A percentile compares a stretch with the other conserved stretches of the same genome.
Conservation (phyloP, 1,284 basidiomycete genomes). For the Melampsora americana region DNA sequence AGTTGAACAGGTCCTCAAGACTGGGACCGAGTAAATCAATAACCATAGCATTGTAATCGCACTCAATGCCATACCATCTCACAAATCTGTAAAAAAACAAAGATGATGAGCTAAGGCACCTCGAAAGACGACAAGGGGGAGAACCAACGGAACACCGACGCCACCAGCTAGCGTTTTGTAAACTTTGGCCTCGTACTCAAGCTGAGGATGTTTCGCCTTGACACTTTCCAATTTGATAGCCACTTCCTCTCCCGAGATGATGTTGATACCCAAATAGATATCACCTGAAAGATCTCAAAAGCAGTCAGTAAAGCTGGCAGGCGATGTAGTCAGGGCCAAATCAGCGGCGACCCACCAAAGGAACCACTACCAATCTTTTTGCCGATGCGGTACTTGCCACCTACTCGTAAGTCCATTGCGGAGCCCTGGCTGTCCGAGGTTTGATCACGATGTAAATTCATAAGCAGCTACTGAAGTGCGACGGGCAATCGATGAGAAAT, state of each 20-base stretch:
- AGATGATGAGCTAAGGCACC: not conserved
- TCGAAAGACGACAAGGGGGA: slow-evolving; percentile 38
- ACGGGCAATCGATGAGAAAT: too few relatives aligned
- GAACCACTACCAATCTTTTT: slow-evolving; percentile 99
- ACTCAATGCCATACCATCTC: slow-evolving; percentile 96
- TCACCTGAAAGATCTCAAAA: slow-evolving; percentile 65
- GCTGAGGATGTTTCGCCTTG: slow-evolving; percentile 99
- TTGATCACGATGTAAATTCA: not conserved
- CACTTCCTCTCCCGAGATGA: slow-evolving; percentile 99
- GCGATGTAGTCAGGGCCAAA: slow-evolving; percentile 23
- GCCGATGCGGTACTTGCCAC: slow-evolving; percentile 95
- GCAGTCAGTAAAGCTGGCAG: not conserved
- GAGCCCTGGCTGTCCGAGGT: not conserved
- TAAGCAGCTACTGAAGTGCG: too few relatives aligned
- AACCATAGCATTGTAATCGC: slow-evolving; percentile 99
- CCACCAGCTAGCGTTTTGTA: slow-evolving; percentile 55
- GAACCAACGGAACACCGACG: slow-evolving; percentile 70
- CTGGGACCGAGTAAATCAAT: slow-evolving; percentile 95
- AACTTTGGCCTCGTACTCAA: slow-evolving; percentile 77
- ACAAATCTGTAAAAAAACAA: slow-evolving; percentile 48
- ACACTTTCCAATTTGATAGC: slow-evolving; percentile 99
- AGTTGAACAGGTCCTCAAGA: slow-evolving; percentile 98
- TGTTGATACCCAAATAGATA: slow-evolving; percentile 99
- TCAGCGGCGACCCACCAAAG: slow-evolving; percentile 67
- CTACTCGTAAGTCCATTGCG: slow-evolving; percentile 83